Evolutionary conservation across 179 eudicot species (phyloP).

Genomic region (Silene vulgaris): DNA sequence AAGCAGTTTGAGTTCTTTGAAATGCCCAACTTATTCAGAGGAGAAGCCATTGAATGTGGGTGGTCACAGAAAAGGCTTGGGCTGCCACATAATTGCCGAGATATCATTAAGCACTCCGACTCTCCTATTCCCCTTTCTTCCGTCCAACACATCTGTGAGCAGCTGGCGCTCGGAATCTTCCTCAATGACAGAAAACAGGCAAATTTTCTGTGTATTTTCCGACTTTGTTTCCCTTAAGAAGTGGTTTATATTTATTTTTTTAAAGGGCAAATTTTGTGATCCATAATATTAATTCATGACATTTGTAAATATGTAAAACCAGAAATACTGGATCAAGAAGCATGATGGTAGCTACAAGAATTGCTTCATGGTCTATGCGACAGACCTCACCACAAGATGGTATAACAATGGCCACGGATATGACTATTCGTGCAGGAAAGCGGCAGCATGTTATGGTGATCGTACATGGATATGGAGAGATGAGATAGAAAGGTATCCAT

Average conservation of each 20-base stretch:
- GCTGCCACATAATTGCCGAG: conserved; percentile 46
- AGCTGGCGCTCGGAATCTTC: conserved; percentile 46
- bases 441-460: conserved; percentile 8
- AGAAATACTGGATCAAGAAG: conserved; percentile 55
- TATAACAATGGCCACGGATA: conserved; percentile 8
- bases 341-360: conserved; percentile 30
- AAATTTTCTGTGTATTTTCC: background rate
- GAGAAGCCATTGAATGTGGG: conserved; percentile 7
- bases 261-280: background rate
- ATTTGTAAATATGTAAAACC: conserved; percentile 10
- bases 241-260: no score
- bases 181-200: conserved; percentile 15
- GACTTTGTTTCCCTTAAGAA: no score
- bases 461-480: conserved; percentile 1
- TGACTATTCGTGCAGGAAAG: conserved; percentile 38
- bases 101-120: conserved; percentile 41
- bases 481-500: conserved; percentile 1
- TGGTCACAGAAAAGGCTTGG: conserved; percentile 16
- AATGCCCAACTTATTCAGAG: conserved; percentile 4
- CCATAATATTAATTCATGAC: background rate
- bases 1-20: conserved; percentile 20
- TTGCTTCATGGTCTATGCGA: conserved; percentile 56
- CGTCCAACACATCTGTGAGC: conserved; percentile 32
- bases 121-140: conserved; percentile 37
- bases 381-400: conserved; percentile 27